Base-by-base conservation (phyloP, 208 protist species). In the Crithidia thermophila region DNA sequence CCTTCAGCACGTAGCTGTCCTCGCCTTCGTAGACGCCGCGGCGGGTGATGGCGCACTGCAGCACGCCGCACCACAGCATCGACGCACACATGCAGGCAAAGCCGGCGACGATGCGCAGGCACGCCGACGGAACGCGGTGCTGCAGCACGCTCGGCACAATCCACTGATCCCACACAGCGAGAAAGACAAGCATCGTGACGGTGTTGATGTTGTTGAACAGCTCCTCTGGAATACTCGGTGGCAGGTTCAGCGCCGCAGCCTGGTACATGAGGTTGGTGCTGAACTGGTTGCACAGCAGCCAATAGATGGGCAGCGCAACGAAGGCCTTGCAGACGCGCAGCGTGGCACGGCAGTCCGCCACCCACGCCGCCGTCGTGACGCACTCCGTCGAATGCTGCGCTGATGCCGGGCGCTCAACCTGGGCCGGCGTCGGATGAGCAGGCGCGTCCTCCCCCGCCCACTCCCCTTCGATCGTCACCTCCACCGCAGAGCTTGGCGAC, bases 161-260 rank as follows among this genome's bases (percentile, higher is more conserved):
- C 45, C 77, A 67, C 36, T 62, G 55, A 31, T 87, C 82, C 71
- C 70, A 82, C 9, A 84, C 31, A 6, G 61, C 49, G 16, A 91
- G 57, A 30, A 85, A 84, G 0, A 84, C 42, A 34, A 91, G 73
- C 43, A 86, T 71, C 5, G 82, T 77, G 52, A 84, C 46, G 28
- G 81, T 85, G 65, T 87, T 88, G 64, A 91, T 72, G 67, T 88
- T 91, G 76, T 88, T 91, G 67, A 88, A 87, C 0, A 91, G 37
- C 55, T 91, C 85, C 14, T 77, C 72, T 18, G 85, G 85, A 0
- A 84, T 40, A 58, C 58, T 58, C 7, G n/a, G 13, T 2, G 85
- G 76, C 58, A 86, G 55, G 33, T 82, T 43, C 30, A 85, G 57
- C 27, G 85, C 74, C 0, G 57, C 57, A 1, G 79, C 69, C 47